Evolutionary conservation across 768 basidiomycete species (phyloP).

Genomic region (Gelatoporia subvermispora): DNA sequence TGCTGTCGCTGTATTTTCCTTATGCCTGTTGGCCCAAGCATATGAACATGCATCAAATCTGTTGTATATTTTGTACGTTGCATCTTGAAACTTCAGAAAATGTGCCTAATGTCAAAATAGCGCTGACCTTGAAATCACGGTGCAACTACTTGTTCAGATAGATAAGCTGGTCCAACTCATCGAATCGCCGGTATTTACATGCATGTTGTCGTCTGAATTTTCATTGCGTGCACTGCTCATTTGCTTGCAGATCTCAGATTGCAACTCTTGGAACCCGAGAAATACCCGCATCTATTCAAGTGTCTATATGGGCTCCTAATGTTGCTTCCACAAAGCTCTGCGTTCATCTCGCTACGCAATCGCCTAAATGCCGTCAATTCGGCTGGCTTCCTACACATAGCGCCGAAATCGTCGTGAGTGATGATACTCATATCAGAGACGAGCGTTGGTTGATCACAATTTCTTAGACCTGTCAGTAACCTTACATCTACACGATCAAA

Average conservation of each 20-base stretch:
- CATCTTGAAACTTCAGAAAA: slow-evolving; percentile 6
- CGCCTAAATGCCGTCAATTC: slow-evolving; percentile 93
- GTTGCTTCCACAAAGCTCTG: slow-evolving; percentile 94
- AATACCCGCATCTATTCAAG: slow-evolving; percentile 95
- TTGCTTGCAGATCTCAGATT: slow-evolving; percentile 66
- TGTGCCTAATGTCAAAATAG: slow-evolving; percentile 34
- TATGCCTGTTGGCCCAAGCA: slow-evolving; percentile 94
- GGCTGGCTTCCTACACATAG: slow-evolving; percentile 87
- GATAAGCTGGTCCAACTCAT: slow-evolving; percentile 98
- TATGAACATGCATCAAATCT: slow-evolving; percentile 98
- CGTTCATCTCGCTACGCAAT: slow-evolving; percentile 91
- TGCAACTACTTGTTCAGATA: slow-evolving; percentile 89
- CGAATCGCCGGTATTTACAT: slow-evolving; percentile 97
- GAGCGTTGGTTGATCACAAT: not conserved
- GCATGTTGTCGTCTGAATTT: slow-evolving; percentile 37
- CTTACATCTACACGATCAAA: slow-evolving; percentile 67
- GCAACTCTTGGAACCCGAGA: slow-evolving; percentile 94
- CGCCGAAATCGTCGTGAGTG: slow-evolving; percentile 80
- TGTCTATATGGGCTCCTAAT: slow-evolving; percentile 96
- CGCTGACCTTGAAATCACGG: slow-evolving; percentile 95
- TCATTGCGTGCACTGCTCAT: not conserved
- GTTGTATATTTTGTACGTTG: slow-evolving; percentile 91
- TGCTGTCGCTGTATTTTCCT: slow-evolving; percentile 91
- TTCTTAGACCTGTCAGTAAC: slow-evolving; percentile 16
- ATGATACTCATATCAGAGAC: no score